Evolutionary conservation across 1,139 yeast species (phyloP), one percentile per base, ranked within the genome.

Genomic region (Dujonia santamariae): DNA sequence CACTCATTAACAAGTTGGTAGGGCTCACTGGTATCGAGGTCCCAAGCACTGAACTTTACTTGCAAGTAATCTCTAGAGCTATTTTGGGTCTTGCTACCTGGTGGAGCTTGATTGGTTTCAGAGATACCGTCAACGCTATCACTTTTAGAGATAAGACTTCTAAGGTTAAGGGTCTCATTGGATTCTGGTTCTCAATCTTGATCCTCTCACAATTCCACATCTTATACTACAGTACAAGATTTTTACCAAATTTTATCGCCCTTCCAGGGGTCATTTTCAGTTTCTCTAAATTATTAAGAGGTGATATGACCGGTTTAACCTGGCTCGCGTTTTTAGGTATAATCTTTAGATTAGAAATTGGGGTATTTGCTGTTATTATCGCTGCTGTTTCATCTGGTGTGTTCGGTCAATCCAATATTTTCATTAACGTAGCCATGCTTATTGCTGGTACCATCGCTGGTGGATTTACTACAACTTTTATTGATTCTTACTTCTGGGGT

Each of bases 211-310:
- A 88, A 52, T 92, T 90, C 62, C 97, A 92, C 53, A 44, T 86
- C 23, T 60, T 83, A 37, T 90, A 67, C 59, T 90, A 90, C 53
- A 66, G 85, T 5, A 73, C 95, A 3, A 69, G 97, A 44, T 79
- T 95, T 0, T 65, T 92, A 40, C 97, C 97, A 8, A 90, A 90
- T 56, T 85, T 87, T 56, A 60, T 90, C 26, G 95, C 87, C 0
- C 64, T 90, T 35, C 96, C 97, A 2, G 51, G 86, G 26, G 81
- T 84, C 2, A 75, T 75, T 38, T 50, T 61, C 35, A 81, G 85
- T 0, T 45, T 83, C 28, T 62, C 78, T 9, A 67, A 65, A 46
- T 50, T 80, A 12, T 47, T 86, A 13, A 46, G 49, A 19, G 85
- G 81, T 7, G 68, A 75, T 31, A 59, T 65, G 42, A 47, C 67